Conservation (phyloP, 208 protist genomes). For the Plasmodiophora brassicae region DNA sequence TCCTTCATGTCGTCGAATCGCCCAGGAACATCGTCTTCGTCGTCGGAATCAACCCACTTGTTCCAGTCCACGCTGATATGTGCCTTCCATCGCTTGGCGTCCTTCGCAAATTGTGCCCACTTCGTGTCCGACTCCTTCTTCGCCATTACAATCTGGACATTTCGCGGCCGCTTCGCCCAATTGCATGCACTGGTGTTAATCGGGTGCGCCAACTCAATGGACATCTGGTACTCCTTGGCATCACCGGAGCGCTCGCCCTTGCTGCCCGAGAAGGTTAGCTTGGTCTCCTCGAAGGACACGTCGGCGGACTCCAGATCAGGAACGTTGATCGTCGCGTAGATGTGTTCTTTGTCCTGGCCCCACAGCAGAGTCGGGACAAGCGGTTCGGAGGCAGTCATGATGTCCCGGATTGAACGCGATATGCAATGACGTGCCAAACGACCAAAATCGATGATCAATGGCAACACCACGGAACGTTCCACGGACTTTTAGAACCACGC, state of each 20-base stretch:
- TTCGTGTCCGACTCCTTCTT: neutral
- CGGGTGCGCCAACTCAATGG: neutral
- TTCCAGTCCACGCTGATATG: slow-evolving; percentile 10
- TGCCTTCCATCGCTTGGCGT: slow-evolving; percentile 23
- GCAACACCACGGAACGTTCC: too few species aligned
- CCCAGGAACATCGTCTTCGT: neutral
- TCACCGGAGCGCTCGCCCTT: neutral
- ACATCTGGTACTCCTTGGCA: neutral
- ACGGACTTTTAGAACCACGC: too few species aligned
- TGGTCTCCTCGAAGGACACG: neutral
- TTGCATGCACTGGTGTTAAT: neutral
- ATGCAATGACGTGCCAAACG: too few species aligned
- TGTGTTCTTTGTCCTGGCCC: neutral
- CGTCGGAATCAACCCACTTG: neutral
- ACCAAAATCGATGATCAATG: too few species aligned
- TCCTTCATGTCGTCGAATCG: slow-evolving; percentile 9
- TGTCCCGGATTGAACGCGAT: too few species aligned
- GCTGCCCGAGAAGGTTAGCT: neutral
- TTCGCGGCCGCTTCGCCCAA: neutral
- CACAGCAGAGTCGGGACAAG: neutral
- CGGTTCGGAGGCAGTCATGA: too few species aligned
- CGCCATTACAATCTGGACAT: slow-evolving; percentile 17
- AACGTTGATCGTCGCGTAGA: slow-evolving; percentile 25
- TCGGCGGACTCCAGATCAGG: neutral
- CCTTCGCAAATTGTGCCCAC: slow-evolving; percentile 21